A percentile compares a stretch with the other conserved stretches of the same genome.
Evolutionary conservation across 164 flowering plant species (phyloP).

Genomic region (Umbellularia californica): DNA sequence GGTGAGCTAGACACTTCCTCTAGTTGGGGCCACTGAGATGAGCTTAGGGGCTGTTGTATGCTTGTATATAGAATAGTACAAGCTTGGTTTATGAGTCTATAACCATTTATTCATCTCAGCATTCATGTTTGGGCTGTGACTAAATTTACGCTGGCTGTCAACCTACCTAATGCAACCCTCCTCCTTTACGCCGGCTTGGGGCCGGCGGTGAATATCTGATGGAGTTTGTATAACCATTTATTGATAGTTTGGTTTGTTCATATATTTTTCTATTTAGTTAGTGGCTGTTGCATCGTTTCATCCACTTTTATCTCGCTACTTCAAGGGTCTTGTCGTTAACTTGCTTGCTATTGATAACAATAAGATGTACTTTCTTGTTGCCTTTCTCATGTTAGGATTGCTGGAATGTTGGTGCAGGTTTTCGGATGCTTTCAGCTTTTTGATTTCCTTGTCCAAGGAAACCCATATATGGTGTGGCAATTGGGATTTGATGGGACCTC

Average conservation of each 20-base stretch:
- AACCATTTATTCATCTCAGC: too few relatives aligned
- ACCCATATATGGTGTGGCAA: slow-evolving; percentile 80
- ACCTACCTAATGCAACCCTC: too few relatives aligned
- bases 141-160: too few relatives aligned
- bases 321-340: background rate
- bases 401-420: slow-evolving; percentile 50
- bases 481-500: slow-evolving; percentile 85
- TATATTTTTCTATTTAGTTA: too few relatives aligned
- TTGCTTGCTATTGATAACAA: background rate
- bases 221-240: background rate
- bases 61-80: too few relatives aligned
- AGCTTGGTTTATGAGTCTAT: too few relatives aligned
- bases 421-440: slow-evolving; percentile 64
- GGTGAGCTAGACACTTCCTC: background rate
- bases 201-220: too few relatives aligned
- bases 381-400: background rate
- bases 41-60: too few relatives aligned
- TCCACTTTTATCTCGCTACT: background rate
- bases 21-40: too few relatives aligned
- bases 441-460: slow-evolving; percentile 51
- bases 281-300: background rate
- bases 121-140: too few relatives aligned
- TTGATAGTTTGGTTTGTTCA: too few relatives aligned
- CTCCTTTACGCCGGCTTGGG: too few relatives aligned
- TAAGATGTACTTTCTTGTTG: background rate